phyloP scores from a whole-genome alignment of 2,329 filamentous ascomycete genomes.

The Septoria petroselini region DNA sequence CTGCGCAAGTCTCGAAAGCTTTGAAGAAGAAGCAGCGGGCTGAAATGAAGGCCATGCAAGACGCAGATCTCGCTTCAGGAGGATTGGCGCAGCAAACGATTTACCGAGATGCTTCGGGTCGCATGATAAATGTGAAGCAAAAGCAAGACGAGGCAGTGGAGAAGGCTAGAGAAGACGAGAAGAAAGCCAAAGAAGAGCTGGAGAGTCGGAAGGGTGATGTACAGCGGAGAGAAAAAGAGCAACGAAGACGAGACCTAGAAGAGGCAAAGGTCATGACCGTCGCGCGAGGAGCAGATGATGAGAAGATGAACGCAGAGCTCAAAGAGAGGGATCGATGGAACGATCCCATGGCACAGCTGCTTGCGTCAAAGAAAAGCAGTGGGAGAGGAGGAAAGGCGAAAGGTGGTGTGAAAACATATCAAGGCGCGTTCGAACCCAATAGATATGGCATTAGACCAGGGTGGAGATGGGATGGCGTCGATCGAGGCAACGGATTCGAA shows the following conservation, averaged over 20 bases:
- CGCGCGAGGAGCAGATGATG: slow-evolving; percentile 78
- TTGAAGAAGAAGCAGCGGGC: slow-evolving; percentile 63
- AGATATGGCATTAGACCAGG: slow-evolving; percentile 90
- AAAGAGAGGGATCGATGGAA: slow-evolving; percentile 80
- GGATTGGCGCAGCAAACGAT: slow-evolving; percentile 71
- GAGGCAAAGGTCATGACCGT: slow-evolving; percentile 81
- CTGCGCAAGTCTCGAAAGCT: slow-evolving; percentile 62
- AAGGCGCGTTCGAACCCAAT: slow-evolving; percentile 80
- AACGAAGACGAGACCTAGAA: slow-evolving; percentile 64
- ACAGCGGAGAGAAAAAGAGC: slow-evolving; percentile 66
- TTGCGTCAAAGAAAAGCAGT: slow-evolving; percentile 54
- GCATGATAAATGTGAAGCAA: slow-evolving; percentile 91
- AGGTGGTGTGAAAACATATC: slow-evolving; percentile 58
- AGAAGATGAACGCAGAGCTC: slow-evolving; percentile 77
- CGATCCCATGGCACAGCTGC: slow-evolving; percentile 82
- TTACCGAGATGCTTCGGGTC: slow-evolving; percentile 89
- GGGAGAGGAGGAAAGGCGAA: slow-evolving; percentile 59
- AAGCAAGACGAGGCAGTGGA: slow-evolving; percentile 81
- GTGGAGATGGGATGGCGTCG: slow-evolving; percentile 94
- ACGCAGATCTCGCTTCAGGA: slow-evolving; percentile 45
- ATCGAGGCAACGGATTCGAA: slow-evolving; percentile 90
- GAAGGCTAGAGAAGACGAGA: slow-evolving; percentile 68
- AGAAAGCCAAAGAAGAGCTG: slow-evolving; percentile 62
- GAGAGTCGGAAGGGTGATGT: slow-evolving; percentile 80
- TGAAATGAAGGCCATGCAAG: slow-evolving; percentile 53